Evolutionary conservation across 805 yeast species (phyloP), one percentile per base, ranked within the genome.

Genomic region (Ogataea pini): DNA sequence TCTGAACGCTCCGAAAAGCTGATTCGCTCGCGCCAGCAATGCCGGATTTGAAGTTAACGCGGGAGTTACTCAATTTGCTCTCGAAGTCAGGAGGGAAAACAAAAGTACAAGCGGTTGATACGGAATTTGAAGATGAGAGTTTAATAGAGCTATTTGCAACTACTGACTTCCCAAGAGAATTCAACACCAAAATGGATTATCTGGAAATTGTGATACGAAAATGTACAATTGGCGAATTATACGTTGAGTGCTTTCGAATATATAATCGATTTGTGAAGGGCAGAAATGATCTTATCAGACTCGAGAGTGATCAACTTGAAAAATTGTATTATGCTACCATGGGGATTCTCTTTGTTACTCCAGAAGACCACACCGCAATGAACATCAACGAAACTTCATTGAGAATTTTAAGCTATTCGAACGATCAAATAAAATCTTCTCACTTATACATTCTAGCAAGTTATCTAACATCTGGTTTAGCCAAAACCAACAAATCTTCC

Each of bases 401-500:
- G 9, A 17, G 36, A 3, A 7, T 16, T 6, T 20, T 49, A 12
- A 17, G 19, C 13, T 29, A 28, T 6, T 3, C 4, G 10, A 8
- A 28, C 13, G 31, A 5, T 4, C 31, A 10, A 8, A 7, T 28
- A 10, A 28, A 28, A 28, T 4, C 13, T 14, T 8, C 9, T 10
- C 31, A 28, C 4, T 10, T 28, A 14, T 10, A 28, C 44, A 25
- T 48, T 28, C 42, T 58, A 2, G 48, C 46, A 6, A 48, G 52
- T 1, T 52, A 58, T 16, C 50, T 69, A 16, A 59, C 61, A 0
- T 58, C 63, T 18, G 50, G 55, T 7, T 46, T 63, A 7, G 55
- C 64, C 6, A 56, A 58, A 39, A 60, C 69, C 0, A 70, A 70
- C 43, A 70, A 70, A 48, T 65, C 72, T 1, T 60, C 71, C 3